Base-by-base conservation (phyloP, 225 moss, liverwort and hornwort species). In the Polytrichum formosum region DNA sequence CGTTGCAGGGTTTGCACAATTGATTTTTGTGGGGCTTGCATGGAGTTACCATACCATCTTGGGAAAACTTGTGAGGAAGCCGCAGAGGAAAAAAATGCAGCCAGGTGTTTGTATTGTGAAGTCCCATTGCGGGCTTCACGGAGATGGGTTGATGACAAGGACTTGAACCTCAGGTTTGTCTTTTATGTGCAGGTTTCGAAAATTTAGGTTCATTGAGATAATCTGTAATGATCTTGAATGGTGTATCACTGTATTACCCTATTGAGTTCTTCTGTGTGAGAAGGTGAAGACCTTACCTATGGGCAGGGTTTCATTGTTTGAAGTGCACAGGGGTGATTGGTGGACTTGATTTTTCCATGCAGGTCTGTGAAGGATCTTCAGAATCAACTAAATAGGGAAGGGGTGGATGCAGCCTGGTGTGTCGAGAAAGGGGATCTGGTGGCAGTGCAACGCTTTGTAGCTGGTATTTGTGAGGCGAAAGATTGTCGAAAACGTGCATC, bases 1-100 rank as follows among this genome's bases (percentile, higher is more conserved):
- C 83, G 90, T 30, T 90, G 90, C 64, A 73, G 84, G 55, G 63
- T 84, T 68, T 90, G 90, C 70, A 53, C 84, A 27, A 82, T 70
- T 70, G 87, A 90, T 74, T 90, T 90, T 33, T 90, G 90, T 80
- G 90, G 87, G 53, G 75, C 78, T 65, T 90, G 90, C 73, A 80
- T 80, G 86, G 82, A 75, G 70, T 71, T 76, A 21, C 90, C 90
- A 20, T 90, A 90, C 62, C 90, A 90, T 80, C 65, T 86, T 59
- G 90, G 90, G 21, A 76, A 78, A 67, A 82, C 82, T 68, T 90
- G 90, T 74, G 90, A 90, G 82, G 84, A 90, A 74, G 81, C 82
- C 35, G 80, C 78, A 66, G 87, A 80, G 67, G 87, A 90, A 61
- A 87, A 80, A 72, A 70, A 70, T 70, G 77, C 84, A 25, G 71